Conservation (phyloP, 768 basidiomycete genomes). For the Russula vinacea region DNA sequence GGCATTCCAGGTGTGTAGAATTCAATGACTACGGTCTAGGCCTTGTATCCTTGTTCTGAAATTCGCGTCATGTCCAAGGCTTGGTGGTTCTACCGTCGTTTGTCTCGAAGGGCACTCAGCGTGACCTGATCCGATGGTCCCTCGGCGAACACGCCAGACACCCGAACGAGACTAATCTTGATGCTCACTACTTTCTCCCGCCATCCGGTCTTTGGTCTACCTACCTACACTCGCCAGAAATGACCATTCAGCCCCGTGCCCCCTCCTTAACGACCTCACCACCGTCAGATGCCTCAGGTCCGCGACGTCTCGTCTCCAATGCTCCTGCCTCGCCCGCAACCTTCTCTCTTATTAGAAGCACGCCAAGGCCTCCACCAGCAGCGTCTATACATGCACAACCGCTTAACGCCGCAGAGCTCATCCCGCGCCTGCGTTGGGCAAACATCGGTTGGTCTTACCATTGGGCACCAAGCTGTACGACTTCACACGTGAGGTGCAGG, state of each 20-base stretch:
- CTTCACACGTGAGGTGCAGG: slow-evolving; percentile 65
- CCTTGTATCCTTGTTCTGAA: slow-evolving; percentile 38
- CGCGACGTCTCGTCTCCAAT: slow-evolving; percentile 69
- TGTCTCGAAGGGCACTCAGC: slow-evolving; percentile 59
- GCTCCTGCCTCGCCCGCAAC: slow-evolving; percentile 59
- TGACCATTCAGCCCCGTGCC: slow-evolving; percentile 48
- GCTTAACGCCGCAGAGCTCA: slow-evolving; percentile 49
- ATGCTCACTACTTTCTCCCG: slow-evolving; percentile 81
- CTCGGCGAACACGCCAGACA: slow-evolving; percentile 68
- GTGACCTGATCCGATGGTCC: slow-evolving; percentile 65
- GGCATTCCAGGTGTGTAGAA: slow-evolving; percentile 44
- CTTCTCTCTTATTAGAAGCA: slow-evolving; percentile 48
- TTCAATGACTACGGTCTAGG: background rate
- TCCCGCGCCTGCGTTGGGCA: slow-evolving; percentile 86
- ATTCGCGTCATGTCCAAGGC: slow-evolving; percentile 46
- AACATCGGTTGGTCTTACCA: slow-evolving; percentile 97
- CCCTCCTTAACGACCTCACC: slow-evolving; percentile 32
- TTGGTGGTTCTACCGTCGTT: slow-evolving; percentile 81
- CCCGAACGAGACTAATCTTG: slow-evolving; percentile 88
- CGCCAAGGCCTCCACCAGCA: slow-evolving; percentile 57
- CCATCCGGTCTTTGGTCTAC: slow-evolving; percentile 73
- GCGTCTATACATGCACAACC: slow-evolving; percentile 63
- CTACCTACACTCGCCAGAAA: slow-evolving; percentile 42
- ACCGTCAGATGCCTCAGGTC: slow-evolving; percentile 43
- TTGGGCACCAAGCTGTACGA: slow-evolving; percentile 96